phyloP scores from a whole-genome alignment of 192 early-diverging fungal genomes.

The Rhizophagus clarus region DNA sequence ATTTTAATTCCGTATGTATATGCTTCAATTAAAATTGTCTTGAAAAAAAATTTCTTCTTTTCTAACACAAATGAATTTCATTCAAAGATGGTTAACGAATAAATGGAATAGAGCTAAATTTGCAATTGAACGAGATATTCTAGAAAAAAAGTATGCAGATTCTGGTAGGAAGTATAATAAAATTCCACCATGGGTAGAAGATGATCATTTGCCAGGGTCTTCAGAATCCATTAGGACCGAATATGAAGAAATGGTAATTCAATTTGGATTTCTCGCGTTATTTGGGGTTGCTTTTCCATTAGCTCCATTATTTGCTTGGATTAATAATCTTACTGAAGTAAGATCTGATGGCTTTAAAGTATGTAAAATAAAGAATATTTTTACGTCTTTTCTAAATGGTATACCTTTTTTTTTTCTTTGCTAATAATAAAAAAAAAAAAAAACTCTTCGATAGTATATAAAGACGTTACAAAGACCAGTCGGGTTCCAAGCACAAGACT shows the following conservation, averaged over 20 bases:
- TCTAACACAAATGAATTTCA: not conserved
- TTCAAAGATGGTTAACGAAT: not conserved
- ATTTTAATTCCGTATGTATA: constrained; percentile 46
- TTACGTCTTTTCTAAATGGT: not conserved
- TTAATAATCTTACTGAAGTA: constrained; percentile 63
- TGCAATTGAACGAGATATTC: not conserved
- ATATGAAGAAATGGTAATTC: constrained; percentile 51
- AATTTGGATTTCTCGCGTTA: constrained; percentile 72
- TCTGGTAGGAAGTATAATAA: constrained; percentile 11
- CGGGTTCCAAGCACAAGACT: constrained; percentile 42
- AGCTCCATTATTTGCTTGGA: constrained; percentile 64
- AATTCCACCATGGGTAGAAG: constrained; percentile 50
- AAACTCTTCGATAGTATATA: not conserved
- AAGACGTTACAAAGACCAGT: constrained; percentile 40
- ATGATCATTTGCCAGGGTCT: constrained; percentile 33
- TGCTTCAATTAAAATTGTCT: not conserved
- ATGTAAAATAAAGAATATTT: constrained; percentile 2
- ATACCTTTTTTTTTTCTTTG: not conserved
- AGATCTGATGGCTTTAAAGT: constrained; percentile 57
- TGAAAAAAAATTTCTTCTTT: not conserved
- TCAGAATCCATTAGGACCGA: constrained; percentile 29
- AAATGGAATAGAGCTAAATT: constrained; percentile 1
- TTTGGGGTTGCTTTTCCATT: constrained; percentile 71
- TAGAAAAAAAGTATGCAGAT: not conserved
- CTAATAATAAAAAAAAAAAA: not conserved